Percentiles rank a stretch among this genome's conserved stretches.
These are phyloP conservation scores for Hondaea fermentalgiana DNA, from an alignment of 108 stramenopile species.

Conservation along the genomic window DNA sequence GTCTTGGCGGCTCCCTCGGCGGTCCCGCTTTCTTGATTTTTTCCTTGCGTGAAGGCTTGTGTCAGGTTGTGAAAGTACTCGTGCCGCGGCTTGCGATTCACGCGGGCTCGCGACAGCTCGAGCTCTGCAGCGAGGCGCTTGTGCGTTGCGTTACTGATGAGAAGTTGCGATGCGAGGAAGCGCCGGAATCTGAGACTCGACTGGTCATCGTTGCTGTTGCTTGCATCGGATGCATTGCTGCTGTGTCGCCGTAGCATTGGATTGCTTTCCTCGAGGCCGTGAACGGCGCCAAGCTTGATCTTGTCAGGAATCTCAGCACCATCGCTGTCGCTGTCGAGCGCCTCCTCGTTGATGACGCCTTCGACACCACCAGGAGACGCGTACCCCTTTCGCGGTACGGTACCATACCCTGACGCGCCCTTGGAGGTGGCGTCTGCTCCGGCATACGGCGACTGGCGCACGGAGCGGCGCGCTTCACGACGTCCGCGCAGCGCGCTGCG, in stretches of 20 bases:
- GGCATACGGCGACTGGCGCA: neutral
- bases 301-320: too few relatives aligned
- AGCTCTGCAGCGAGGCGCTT: neutral
- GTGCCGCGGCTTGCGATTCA: neutral
- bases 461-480: neutral
- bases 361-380: too few relatives aligned
- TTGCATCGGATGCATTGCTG: too few relatives aligned
- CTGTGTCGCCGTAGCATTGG: neutral
- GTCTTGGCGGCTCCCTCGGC: neutral
- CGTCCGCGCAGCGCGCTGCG: neutral
- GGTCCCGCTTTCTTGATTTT: neutral
- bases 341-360: too few relatives aligned
- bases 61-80: neutral
- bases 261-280: too few relatives aligned
- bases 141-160: neutral
- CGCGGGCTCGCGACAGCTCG: neutral
- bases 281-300: too few relatives aligned
- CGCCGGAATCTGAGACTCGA: neutral
- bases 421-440: neutral
- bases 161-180: neutral
- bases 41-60: neutral
- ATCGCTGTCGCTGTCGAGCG: too few relatives aligned
- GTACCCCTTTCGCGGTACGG: too few relatives aligned
- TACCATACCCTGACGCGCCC: too few relatives aligned
- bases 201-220: neutral